phyloP scores from a whole-genome alignment of 805 yeast genomes.

The Yamadazyma nakazawae region DNA sequence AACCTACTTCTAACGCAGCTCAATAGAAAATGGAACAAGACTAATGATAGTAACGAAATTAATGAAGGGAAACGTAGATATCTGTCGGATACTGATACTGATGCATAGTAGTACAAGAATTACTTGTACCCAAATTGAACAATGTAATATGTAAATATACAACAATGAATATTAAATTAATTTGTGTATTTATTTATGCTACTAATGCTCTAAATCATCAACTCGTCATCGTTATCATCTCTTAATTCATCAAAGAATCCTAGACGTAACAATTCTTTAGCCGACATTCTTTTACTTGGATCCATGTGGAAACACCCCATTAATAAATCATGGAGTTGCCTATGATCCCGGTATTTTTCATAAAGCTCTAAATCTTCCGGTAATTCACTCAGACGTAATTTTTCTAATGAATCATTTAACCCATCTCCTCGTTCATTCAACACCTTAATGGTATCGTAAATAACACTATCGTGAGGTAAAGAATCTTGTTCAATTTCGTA shows the following conservation, averaged over 20 bases:
- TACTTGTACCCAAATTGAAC: too few species aligned
- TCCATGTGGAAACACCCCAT: conserved; percentile 57
- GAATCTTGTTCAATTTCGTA: conserved; percentile 55
- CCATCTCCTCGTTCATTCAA: conserved; percentile 40
- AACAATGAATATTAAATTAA: too few species aligned
- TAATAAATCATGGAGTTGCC: conserved; percentile 52
- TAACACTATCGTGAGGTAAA: conserved; percentile 69
- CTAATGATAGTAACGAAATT: conserved; percentile 1
- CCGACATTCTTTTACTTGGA: conserved; percentile 53
- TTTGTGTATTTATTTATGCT: background rate
- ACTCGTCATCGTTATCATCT: conserved; percentile 31
- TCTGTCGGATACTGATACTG: conserved; percentile 7
- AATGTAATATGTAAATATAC: too few species aligned
- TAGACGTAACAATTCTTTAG: conserved; percentile 52
- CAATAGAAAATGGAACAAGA: conserved; percentile 40
- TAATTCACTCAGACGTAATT: conserved; percentile 3
- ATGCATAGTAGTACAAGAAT: background rate
- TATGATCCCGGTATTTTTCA: conserved; percentile 34
- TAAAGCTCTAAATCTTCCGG: conserved; percentile 18
- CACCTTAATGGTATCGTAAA: conserved; percentile 57
- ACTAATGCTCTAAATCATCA: conserved; percentile 5
- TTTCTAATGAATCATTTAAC: conserved; percentile 15
- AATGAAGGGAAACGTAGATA: conserved; percentile 8
- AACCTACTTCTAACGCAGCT: conserved; percentile 32
- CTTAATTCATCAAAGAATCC: conserved; percentile 56